These are phyloP conservation scores for Cercophora sp. DNA, from an alignment of 495 filamentous ascomycete genomes.

Conservation along the genomic window DNA sequence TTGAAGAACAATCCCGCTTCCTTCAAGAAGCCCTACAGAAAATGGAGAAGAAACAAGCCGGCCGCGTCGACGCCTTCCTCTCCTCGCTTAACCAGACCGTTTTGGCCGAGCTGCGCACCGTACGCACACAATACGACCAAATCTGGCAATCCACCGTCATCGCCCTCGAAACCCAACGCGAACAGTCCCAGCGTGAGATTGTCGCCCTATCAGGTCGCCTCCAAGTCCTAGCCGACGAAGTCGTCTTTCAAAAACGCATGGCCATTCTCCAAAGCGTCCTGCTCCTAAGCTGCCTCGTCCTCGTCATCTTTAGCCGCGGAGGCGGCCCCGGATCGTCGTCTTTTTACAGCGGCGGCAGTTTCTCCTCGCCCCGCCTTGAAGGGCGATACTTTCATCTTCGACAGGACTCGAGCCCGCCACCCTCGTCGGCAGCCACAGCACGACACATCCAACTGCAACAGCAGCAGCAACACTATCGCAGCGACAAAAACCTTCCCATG, in stretches of 20 bases:
- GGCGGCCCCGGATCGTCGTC: slow-evolving; percentile 21
- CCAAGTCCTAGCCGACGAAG: slow-evolving; percentile 83
- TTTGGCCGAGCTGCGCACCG: slow-evolving; percentile 73
- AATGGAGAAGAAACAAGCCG: slow-evolving; percentile 82
- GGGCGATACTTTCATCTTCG: too few relatives aligned
- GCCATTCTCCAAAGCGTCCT: slow-evolving; percentile 83
- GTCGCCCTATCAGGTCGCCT: slow-evolving; percentile 76
- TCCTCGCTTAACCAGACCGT: slow-evolving; percentile 82
- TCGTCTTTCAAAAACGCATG: slow-evolving; percentile 94
- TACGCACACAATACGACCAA: slow-evolving; percentile 85
- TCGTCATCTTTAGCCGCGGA: slow-evolving; percentile 71
- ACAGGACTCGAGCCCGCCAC: background rate
- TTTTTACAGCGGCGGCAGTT: slow-evolving; percentile 9
- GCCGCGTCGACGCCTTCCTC: slow-evolving; percentile 77
- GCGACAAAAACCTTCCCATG: slow-evolving; percentile 30
- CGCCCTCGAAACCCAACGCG: slow-evolving; percentile 80
- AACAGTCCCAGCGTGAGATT: slow-evolving; percentile 75
- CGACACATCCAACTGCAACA: too few relatives aligned
- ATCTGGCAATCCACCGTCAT: slow-evolving; percentile 93
- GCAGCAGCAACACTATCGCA: background rate
- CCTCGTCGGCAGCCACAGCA: background rate
- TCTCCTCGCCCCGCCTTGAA: slow-evolving; percentile 12
- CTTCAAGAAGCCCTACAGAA: slow-evolving; percentile 87
- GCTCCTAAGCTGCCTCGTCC: slow-evolving; percentile 78
- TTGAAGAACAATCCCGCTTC: slow-evolving; percentile 90